phyloP scores from a whole-genome alignment of 2,329 filamentous ascomycete species.

The Diaporthe aspalathi region DNA sequence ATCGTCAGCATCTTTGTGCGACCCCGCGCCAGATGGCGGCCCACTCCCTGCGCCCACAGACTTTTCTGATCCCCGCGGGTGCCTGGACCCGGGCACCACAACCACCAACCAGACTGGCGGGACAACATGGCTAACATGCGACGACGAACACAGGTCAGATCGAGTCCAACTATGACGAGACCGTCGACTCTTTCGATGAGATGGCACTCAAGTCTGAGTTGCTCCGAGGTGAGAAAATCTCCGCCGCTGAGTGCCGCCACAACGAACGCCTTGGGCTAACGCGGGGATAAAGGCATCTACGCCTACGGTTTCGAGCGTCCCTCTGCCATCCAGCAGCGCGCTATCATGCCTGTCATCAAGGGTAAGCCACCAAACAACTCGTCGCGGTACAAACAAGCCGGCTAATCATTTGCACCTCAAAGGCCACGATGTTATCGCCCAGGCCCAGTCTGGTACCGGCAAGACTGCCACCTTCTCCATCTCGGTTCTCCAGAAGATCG shows the following conservation, averaged over 20 bases:
- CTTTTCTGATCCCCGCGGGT: conserved; percentile 15
- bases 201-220: conserved; percentile 98
- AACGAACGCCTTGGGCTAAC: conserved; percentile 42
- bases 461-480: conserved; percentile 98
- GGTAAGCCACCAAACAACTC: conserved; percentile 67
- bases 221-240: conserved; percentile 78
- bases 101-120: not conserved
- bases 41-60: conserved; percentile 32
- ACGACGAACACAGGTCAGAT: conserved; percentile 80
- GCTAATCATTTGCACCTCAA: conserved; percentile 41
- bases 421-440: conserved; percentile 99
- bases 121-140: conserved; percentile 33
- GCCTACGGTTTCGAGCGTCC: conserved; percentile 99
- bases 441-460: conserved; percentile 98
- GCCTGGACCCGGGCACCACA: conserved; percentile 6
- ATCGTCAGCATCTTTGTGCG: conserved; percentile 33
- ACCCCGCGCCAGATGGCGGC: conserved; percentile 31
- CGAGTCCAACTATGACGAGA: conserved; percentile 99
- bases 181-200: conserved; percentile 98
- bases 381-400: conserved; percentile 7
- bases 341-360: conserved; percentile 99
- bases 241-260: conserved; percentile 38
- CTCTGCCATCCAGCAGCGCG: conserved; percentile 99
- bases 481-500: conserved; percentile 95
- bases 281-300: conserved; percentile 77